A percentile compares a stretch with the other conserved stretches of the same genome.
Conservation (phyloP, 1,139 yeast species). For the Sugiyamaella paludigena region DNA sequence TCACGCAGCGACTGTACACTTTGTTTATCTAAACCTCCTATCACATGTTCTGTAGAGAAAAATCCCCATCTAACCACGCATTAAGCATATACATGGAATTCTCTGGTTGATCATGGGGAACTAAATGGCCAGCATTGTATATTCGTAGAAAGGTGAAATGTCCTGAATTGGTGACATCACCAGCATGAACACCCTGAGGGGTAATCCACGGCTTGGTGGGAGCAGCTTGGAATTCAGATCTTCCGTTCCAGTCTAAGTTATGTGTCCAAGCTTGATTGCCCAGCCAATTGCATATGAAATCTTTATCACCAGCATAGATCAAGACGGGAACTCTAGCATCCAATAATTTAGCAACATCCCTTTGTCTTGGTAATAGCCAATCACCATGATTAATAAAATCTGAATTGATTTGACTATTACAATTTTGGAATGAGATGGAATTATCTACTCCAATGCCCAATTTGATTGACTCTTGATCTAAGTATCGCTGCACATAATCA, state of each 20-base stretch:
- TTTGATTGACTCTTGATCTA: conserved; percentile 67
- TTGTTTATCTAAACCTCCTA: too few relatives aligned
- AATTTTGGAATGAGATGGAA: conserved; percentile 75
- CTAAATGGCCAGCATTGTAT: conserved; percentile 68
- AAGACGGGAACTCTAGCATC: conserved; percentile 68
- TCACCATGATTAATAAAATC: conserved; percentile 61
- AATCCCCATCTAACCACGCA: conserved; percentile 57
- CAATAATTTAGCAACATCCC: conserved; percentile 53
- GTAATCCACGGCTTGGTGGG: conserved; percentile 42
- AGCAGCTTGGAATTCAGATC: conserved; percentile 35
- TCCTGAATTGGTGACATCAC: conserved; percentile 56
- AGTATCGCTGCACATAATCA: conserved; percentile 61
- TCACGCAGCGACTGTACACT: too few relatives aligned
- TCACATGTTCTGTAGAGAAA: conserved; percentile 34
- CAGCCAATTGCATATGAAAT: conserved; percentile 86
- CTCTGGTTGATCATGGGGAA: conserved; percentile 79
- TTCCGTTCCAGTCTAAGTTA: conserved; percentile 59
- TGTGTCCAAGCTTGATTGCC: conserved; percentile 82
- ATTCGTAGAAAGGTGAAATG: conserved; percentile 63
- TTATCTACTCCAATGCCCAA: conserved; percentile 90
- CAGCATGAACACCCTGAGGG: conserved; percentile 45
- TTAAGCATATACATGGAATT: conserved; percentile 72
- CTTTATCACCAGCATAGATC: conserved; percentile 87
- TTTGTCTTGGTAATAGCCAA: conserved; percentile 62
- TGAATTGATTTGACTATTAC: conserved; percentile 48